phyloP scores from a whole-genome alignment of 306 rosid species.

The Cucumis cinereus region DNA sequence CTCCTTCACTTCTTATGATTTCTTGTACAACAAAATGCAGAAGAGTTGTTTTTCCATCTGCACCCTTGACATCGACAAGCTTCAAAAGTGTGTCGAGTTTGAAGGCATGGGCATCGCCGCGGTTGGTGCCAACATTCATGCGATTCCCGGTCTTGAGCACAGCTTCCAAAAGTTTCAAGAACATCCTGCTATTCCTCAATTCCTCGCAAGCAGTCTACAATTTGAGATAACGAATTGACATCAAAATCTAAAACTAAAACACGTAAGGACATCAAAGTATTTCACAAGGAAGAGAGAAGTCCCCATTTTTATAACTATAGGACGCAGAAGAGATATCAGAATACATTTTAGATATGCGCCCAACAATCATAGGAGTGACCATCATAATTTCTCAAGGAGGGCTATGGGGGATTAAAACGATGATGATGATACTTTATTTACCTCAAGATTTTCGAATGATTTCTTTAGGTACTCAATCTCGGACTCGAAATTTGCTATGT shows the following conservation, averaged over 20 bases:
- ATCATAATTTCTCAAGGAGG: neutral
- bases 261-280: neutral
- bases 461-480: slow-evolving; percentile 77
- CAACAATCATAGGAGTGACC: neutral
- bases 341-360: neutral
- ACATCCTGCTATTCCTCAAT: slow-evolving; percentile 81
- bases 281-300: neutral
- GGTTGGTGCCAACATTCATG: slow-evolving; percentile 95
- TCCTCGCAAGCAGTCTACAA: slow-evolving; percentile 81
- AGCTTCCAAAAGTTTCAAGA: slow-evolving; percentile 88
- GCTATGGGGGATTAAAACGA: neutral
- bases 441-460: slow-evolving; percentile 81
- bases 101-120: slow-evolving; percentile 95
- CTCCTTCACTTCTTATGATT: slow-evolving; percentile 81
- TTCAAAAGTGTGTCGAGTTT: slow-evolving; percentile 98
- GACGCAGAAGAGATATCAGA: neutral
- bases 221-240: neutral
- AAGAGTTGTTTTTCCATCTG: slow-evolving; percentile 90
- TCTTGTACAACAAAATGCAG: slow-evolving; percentile 93
- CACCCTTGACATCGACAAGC: slow-evolving; percentile 77
- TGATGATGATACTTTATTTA: neutral
- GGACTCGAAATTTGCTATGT: slow-evolving; percentile 76
- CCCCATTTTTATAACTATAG: neutral
- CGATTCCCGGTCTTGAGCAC: slow-evolving; percentile 95
- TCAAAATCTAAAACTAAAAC: neutral